Conservation (phyloP, 2,329 filamentous ascomycete genomes). For the Aspergillus sp. region DNA sequence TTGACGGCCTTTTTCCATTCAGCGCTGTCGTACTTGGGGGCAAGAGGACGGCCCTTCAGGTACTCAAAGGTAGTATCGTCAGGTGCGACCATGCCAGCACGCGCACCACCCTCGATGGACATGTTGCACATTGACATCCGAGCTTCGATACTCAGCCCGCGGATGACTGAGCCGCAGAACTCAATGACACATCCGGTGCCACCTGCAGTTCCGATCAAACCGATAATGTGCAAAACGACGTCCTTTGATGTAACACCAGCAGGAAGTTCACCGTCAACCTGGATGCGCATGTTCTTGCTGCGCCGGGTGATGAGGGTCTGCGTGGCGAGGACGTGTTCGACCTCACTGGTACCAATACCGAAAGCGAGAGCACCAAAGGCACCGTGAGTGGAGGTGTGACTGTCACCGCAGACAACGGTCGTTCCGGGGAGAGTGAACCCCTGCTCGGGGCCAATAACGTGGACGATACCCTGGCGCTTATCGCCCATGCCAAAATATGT, state of each 20-base stretch:
- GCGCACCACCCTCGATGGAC: conserved; percentile 93
- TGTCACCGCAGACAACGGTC: conserved; percentile 96
- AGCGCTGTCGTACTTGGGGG: conserved; percentile 76
- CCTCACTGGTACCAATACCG: conserved; percentile 96
- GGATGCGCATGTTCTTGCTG: conserved; percentile 98
- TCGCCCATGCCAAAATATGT: conserved; percentile 97
- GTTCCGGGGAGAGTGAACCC: conserved; percentile 97
- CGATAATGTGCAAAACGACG: conserved; percentile 88
- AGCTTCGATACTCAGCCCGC: conserved; percentile 87
- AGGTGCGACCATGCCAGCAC: conserved; percentile 95
- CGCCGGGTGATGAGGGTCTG: conserved; percentile 92
- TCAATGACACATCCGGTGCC: conserved; percentile 95
- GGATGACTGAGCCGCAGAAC: conserved; percentile 93
- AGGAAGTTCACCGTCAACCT: conserved; percentile 85
- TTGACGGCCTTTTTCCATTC: conserved; percentile 86
- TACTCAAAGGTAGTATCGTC: conserved; percentile 95
- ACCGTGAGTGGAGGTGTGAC: conserved; percentile 96
- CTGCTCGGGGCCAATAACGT: conserved; percentile 97
- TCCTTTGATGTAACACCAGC: conserved; percentile 96
- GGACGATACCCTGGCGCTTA: conserved; percentile 96
- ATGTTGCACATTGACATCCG: conserved; percentile 99
- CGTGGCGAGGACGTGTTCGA: conserved; percentile 96
- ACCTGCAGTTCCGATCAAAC: conserved; percentile 89
- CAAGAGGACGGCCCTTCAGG: conserved; percentile 84
- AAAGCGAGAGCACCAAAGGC: conserved; percentile 94